Conservation (phyloP, 2,329 filamentous ascomycete species). For the Corynespora cassiicola region DNA sequence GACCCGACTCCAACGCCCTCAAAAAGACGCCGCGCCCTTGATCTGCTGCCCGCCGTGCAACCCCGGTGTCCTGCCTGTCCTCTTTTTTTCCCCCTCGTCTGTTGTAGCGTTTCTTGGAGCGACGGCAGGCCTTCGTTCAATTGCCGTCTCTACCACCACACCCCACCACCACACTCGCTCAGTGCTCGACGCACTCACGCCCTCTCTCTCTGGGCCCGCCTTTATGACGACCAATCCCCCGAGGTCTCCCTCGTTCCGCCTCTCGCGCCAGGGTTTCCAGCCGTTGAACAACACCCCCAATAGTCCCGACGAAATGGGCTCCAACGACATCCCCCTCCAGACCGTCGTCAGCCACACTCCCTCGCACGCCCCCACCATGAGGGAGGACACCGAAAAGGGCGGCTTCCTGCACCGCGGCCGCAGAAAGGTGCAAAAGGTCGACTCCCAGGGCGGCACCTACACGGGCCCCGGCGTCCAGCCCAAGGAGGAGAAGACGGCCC, state of each 20-base stretch:
- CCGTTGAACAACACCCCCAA: conserved; percentile 32
- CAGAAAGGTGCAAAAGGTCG: conserved; percentile 38
- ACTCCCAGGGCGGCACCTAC: conserved; percentile 34
- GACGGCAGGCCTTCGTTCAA: conserved; percentile 41
- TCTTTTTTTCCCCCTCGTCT: conserved; percentile 12
- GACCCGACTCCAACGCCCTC: not conserved
- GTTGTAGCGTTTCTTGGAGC: conserved; percentile 15
- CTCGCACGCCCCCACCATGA: conserved; percentile 33
- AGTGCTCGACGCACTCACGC: conserved; percentile 42
- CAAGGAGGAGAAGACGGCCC: conserved; percentile 58
- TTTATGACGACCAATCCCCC: conserved; percentile 21
- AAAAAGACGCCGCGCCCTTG: not conserved
- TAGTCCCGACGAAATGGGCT: conserved; percentile 46
- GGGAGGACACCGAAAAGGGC: conserved; percentile 37
- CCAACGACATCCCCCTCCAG: conserved; percentile 66
- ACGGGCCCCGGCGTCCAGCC: conserved; percentile 38
- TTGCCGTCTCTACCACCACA: conserved; percentile 30
- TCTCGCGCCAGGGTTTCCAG: conserved; percentile 45
- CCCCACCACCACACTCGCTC: conserved; percentile 16
- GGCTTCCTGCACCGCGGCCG: conserved; percentile 33
- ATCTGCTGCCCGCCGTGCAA: conserved; percentile 5
- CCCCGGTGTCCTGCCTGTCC: conserved; percentile 10
- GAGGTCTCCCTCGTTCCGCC: conserved; percentile 23
- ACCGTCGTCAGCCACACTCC: conserved; percentile 58
- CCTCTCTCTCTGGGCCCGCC: conserved; percentile 15